Evolutionary conservation across 805 yeast species (phyloP).

Genomic region (Metschnikowia baotianmanensis): DNA sequence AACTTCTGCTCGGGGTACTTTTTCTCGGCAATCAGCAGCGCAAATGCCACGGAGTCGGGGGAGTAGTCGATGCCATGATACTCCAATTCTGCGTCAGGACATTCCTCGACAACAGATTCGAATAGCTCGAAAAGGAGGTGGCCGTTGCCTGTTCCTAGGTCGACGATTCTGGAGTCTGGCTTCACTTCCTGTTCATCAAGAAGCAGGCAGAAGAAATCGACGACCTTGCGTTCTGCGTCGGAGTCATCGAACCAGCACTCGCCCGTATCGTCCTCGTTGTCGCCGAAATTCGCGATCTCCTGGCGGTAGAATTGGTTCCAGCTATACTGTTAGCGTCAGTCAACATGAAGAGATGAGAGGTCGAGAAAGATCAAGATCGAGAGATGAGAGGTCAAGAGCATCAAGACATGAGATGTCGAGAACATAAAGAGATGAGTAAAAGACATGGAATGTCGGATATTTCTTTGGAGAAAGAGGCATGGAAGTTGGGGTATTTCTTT

Average conservation of each 20-base stretch:
- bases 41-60: constrained; percentile 73
- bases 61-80: constrained; percentile 82
- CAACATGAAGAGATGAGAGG: not conserved
- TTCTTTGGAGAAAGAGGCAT: no score
- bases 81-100: constrained; percentile 29
- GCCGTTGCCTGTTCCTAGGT: constrained; percentile 96
- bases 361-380: not conserved
- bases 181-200: constrained; percentile 16
- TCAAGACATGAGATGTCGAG: not conserved
- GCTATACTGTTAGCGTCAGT: constrained; percentile 31
- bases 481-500: no score
- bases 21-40: constrained; percentile 51
- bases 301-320: constrained; percentile 86
- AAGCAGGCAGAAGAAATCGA: constrained; percentile 58
- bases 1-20: constrained; percentile 33
- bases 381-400: not conserved
- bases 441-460: no score
- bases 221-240: constrained; percentile 85
- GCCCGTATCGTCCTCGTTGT: constrained; percentile 83
- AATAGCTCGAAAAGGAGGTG: constrained; percentile 70
- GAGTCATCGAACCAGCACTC: constrained; percentile 96
- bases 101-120: constrained; percentile 59
- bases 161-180: constrained; percentile 49
- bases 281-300: constrained; percentile 69
- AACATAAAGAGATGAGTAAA: not conserved